Conservation (phyloP, 2,329 filamentous ascomycete genomes). For the Alternaria viburni region DNA sequence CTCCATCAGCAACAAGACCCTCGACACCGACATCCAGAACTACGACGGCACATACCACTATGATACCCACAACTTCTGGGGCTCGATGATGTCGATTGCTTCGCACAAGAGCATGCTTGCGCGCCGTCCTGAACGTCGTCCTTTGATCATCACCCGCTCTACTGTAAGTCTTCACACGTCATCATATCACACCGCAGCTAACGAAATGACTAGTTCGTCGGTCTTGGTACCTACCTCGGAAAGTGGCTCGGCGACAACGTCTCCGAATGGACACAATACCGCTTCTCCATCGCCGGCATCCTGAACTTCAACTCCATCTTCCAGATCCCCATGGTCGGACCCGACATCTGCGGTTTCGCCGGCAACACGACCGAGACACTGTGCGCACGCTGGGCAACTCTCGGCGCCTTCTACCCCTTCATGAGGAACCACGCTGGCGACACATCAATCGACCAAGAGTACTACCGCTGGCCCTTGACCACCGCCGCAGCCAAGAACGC, state of each 20-base stretch:
- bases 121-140: constrained; percentile 67
- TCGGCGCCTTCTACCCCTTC: constrained; percentile 77
- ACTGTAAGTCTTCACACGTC: constrained; percentile 51
- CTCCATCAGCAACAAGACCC: constrained; percentile 55
- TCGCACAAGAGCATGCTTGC: constrained; percentile 71
- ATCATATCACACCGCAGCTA: neutral
- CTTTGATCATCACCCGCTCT: constrained; percentile 75
- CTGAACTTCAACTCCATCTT: constrained; percentile 55
- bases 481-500: constrained; percentile 69
- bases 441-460: constrained; percentile 67
- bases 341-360: constrained; percentile 77
- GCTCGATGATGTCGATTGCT: constrained; percentile 73
- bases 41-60: constrained; percentile 71
- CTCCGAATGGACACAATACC: constrained; percentile 53
- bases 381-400: constrained; percentile 73
- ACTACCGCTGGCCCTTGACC: constrained; percentile 57
- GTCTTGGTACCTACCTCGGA: constrained; percentile 66
- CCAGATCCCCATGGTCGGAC: constrained; percentile 55
- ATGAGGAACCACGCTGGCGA: constrained; percentile 73
- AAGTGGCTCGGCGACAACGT: constrained; percentile 66
- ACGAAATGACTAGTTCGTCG: constrained; percentile 60
- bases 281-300: constrained; percentile 48
- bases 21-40: constrained; percentile 71
- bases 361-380: constrained; percentile 71
- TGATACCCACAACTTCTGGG: constrained; percentile 79